A percentile compares a stretch with the other conserved stretches of the same genome.
Evolutionary conservation across 768 basidiomycete genomes (phyloP).

Genomic region (Gloeophyllum trabeum): DNA sequence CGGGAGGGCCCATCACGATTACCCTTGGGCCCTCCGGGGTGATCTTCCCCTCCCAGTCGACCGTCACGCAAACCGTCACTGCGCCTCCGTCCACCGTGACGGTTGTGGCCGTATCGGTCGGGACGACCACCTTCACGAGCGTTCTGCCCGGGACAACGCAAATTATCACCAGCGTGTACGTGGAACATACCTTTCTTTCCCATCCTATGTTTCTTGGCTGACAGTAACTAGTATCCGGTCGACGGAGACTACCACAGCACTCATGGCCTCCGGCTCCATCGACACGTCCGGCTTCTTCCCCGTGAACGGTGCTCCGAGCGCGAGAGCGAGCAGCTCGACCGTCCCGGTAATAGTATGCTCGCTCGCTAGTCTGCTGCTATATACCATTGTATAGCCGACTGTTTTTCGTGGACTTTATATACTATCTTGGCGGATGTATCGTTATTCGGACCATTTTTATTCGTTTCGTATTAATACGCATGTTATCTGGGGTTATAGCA

Average conservation of each 20-base stretch:
- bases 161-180: constrained; percentile 8
- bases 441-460: not conserved
- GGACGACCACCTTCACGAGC: constrained; percentile 9
- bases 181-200: too few relatives aligned
- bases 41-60: constrained; percentile 8
- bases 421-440: too few relatives aligned
- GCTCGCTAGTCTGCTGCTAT: too few relatives aligned
- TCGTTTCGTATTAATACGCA: too few relatives aligned
- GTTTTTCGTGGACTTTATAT: too few relatives aligned
- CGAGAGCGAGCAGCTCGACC: not conserved
- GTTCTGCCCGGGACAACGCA: constrained; percentile 8
- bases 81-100: constrained; percentile 11
- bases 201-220: too few relatives aligned
- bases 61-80: constrained; percentile 13
- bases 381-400: too few relatives aligned
- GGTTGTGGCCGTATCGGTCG: constrained; percentile 10
- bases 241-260: constrained; percentile 9
- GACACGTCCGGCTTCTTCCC: constrained; percentile 13
- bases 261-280: constrained; percentile 8
- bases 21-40: constrained; percentile 7
- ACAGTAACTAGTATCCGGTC: not conserved
- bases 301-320: constrained; percentile 7
- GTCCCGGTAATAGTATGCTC: too few relatives aligned
- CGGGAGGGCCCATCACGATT: constrained; percentile 5
- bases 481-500: too few relatives aligned